These are phyloP conservation scores for Mediolabrus comicus DNA, from an alignment of 108 stramenopile genomes.

Conservation along the genomic window DNA sequence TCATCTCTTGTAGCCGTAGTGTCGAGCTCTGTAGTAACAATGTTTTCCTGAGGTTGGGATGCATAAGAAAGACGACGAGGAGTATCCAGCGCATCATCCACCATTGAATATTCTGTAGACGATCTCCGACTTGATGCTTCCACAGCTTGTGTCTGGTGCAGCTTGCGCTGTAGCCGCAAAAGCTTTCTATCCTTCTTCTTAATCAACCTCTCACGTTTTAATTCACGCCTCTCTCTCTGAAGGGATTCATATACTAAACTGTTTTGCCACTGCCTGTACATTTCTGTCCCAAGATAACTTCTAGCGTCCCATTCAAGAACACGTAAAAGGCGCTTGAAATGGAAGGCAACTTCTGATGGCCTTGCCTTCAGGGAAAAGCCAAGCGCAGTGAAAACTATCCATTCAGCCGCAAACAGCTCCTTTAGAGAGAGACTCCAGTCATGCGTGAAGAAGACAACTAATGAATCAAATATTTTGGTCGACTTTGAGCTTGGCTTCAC, in stretches of 20 bases:
- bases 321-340: conserved; percentile 71
- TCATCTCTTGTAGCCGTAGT: conserved; percentile 1
- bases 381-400: conserved; percentile 84
- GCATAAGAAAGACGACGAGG: conserved; percentile 4
- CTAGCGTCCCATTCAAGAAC: conserved; percentile 63
- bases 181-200: conserved; percentile 60
- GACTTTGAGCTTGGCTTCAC: conserved; percentile 71
- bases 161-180: conserved; percentile 63
- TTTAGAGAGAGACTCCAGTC: conserved; percentile 83
- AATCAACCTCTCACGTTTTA: conserved; percentile 25
- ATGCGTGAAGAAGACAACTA: conserved; percentile 83
- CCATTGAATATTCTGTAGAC: neutral
- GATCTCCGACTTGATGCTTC: conserved; percentile 16
- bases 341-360: conserved; percentile 86
- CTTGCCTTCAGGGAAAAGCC: conserved; percentile 76
- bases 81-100: neutral
- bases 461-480: conserved; percentile 69
- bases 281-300: conserved; percentile 66
- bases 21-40: neutral
- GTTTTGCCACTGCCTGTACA: conserved; percentile 80
- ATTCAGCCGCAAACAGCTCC: conserved; percentile 79
- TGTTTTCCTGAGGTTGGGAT: neutral
- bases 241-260: conserved; percentile 62
- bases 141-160: conserved; percentile 47
- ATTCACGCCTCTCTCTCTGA: conserved; percentile 50